These are phyloP conservation scores for Cryphonectria naterciae DNA, from an alignment of 2,329 filamentous ascomycete species.

Conservation along the genomic window DNA sequence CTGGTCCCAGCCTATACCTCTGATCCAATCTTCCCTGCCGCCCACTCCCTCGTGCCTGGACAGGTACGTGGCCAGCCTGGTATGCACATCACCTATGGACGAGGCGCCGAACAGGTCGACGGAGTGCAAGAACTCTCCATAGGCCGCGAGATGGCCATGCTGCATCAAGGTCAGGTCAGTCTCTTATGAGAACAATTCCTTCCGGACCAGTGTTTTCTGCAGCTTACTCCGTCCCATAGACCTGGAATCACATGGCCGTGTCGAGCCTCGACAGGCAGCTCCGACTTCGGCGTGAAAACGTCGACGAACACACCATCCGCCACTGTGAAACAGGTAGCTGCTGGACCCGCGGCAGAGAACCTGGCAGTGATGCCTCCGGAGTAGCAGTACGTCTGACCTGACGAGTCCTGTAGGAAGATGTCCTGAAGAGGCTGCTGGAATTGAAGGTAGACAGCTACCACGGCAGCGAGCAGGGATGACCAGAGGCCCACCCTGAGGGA, in stretches of 20 bases:
- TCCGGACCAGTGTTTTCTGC: neutral
- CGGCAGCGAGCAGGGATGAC: slow-evolving; percentile 22
- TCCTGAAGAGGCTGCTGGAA: slow-evolving; percentile 26
- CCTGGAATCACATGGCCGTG: slow-evolving; percentile 66
- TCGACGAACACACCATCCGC: slow-evolving; percentile 53
- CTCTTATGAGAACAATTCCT: neutral
- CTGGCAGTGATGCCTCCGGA: slow-evolving; percentile 48
- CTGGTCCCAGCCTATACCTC: slow-evolving; percentile 74
- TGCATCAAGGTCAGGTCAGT: slow-evolving; percentile 15
- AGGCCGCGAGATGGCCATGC: slow-evolving; percentile 69
- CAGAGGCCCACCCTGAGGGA: slow-evolving; percentile 22
- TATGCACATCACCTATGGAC: slow-evolving; percentile 59
- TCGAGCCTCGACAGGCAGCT: slow-evolving; percentile 39
- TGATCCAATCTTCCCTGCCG: slow-evolving; percentile 61
- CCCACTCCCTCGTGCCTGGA: slow-evolving; percentile 54
- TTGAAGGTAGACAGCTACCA: slow-evolving; percentile 23
- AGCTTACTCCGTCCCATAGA: slow-evolving; percentile 63
- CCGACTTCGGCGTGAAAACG: slow-evolving; percentile 43
- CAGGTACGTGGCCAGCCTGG: slow-evolving; percentile 57
- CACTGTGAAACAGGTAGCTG: slow-evolving; percentile 61
- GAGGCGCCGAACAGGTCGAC: slow-evolving; percentile 64
- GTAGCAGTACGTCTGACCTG: slow-evolving; percentile 46
- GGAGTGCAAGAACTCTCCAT: slow-evolving; percentile 68
- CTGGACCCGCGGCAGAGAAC: slow-evolving; percentile 40
- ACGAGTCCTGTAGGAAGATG: slow-evolving; percentile 7